phyloP scores from a whole-genome alignment of 2,329 filamentous ascomycete genomes.

The Aspergillus spinulosporus region DNA sequence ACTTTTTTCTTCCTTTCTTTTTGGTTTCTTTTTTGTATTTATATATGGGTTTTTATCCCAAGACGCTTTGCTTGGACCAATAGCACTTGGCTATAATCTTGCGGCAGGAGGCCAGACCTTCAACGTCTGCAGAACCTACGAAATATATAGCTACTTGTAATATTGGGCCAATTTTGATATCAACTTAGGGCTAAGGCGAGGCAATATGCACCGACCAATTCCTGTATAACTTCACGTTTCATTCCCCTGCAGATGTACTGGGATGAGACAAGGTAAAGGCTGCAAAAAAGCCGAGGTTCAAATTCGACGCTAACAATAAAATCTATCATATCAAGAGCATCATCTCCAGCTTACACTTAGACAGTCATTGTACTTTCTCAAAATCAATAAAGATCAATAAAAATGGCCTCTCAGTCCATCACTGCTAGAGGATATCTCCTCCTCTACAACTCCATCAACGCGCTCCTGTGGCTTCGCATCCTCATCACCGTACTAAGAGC shows the following conservation, averaged over 20 bases:
- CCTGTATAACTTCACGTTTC: not conserved
- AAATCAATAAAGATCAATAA: not conserved
- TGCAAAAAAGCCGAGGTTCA: not conserved
- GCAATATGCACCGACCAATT: not conserved
- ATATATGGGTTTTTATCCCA: no score
- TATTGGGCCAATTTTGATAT: not conserved
- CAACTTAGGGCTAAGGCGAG: not conserved
- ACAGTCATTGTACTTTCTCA: no score
- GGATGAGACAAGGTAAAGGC: not conserved
- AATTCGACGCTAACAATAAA: not conserved
- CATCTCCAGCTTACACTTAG: no score
- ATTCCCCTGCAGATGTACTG: not conserved
- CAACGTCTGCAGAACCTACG: no score
- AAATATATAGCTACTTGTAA: not conserved
- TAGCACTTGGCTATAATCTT: no score
- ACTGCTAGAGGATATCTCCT: conserved; percentile 24
- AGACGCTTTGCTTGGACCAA: no score
- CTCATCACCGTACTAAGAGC: conserved; percentile 20
- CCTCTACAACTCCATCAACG: conserved; percentile 27
- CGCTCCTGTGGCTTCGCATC: conserved; percentile 29
- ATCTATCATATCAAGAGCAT: no score
- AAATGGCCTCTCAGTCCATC: conserved; percentile 6
- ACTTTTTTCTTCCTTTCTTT: no score
- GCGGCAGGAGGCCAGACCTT: no score
- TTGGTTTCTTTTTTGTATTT: no score